phyloP scores from a whole-genome alignment of 805 yeast species.

The Kodamaea kaohsiungensis region DNA sequence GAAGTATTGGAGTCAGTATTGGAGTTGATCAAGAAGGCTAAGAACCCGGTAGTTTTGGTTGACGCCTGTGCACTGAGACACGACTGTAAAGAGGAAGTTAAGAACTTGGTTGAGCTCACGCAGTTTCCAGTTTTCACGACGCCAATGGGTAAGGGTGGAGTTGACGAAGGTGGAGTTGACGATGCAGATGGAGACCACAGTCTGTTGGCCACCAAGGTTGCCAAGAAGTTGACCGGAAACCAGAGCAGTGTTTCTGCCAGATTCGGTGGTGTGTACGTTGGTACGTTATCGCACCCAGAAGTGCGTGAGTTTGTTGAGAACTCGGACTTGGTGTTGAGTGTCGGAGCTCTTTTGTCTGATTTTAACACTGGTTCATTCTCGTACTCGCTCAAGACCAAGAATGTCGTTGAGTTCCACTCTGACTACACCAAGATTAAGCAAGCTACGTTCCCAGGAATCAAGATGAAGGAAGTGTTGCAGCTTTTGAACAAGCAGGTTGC shows the following conservation, averaged over 20 bases:
- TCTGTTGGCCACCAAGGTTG: slow-evolving; percentile 8
- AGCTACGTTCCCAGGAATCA: slow-evolving; percentile 32
- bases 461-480: slow-evolving; percentile 30
- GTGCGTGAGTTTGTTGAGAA: slow-evolving; percentile 28
- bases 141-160: slow-evolving; percentile 32
- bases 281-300: slow-evolving; percentile 27
- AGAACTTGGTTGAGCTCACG: slow-evolving; percentile 24
- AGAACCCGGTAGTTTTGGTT: slow-evolving; percentile 31
- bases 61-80: slow-evolving; percentile 34
- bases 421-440: slow-evolving; percentile 33
- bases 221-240: slow-evolving; percentile 10
- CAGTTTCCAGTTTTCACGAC: slow-evolving; percentile 31
- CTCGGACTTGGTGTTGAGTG: slow-evolving; percentile 29
- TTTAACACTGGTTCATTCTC: slow-evolving; percentile 36
- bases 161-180: slow-evolving; percentile 20
- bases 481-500: slow-evolving; percentile 18
- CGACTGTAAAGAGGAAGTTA: slow-evolving; percentile 25
- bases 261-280: slow-evolving; percentile 33
- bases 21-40: slow-evolving; percentile 22
- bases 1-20: slow-evolving; percentile 30
- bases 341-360: slow-evolving; percentile 31
- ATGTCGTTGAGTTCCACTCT: slow-evolving; percentile 35
- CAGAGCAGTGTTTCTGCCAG: slow-evolving; percentile 7
- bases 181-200: slow-evolving; percentile 17
- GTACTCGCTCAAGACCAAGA: slow-evolving; percentile 32